phyloP scores from a whole-genome alignment of 352 stramenopile species.

The Globisporangium megalacanthum region DNA sequence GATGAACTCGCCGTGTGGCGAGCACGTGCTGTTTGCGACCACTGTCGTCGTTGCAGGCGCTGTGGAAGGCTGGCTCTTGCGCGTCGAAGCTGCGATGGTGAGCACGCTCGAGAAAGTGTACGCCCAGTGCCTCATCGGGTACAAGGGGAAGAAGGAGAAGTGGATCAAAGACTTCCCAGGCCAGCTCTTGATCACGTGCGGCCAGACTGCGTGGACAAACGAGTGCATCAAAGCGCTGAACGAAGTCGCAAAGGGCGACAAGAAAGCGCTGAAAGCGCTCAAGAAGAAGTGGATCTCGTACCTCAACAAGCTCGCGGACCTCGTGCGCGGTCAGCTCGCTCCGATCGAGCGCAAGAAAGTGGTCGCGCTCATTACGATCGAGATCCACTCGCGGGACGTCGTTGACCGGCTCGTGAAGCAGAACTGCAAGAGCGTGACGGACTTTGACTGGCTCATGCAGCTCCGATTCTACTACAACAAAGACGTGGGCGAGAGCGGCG shows the following conservation, averaged over 20 bases:
- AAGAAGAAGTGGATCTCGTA: slow-evolving; percentile 95
- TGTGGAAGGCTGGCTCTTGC: slow-evolving; percentile 88
- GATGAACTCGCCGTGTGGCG: slow-evolving; percentile 89
- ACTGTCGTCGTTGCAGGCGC: slow-evolving; percentile 88
- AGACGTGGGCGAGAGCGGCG: slow-evolving; percentile 68
- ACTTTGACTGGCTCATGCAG: slow-evolving; percentile 91
- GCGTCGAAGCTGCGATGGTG: slow-evolving; percentile 83
- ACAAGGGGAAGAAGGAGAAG: slow-evolving; percentile 93
- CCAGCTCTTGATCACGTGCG: slow-evolving; percentile 91
- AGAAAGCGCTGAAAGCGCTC: slow-evolving; percentile 87
- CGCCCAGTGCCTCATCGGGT: slow-evolving; percentile 75
- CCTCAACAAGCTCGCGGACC: slow-evolving; percentile 91
- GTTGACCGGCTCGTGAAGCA: slow-evolving; percentile 93
- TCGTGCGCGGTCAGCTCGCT: slow-evolving; percentile 88
- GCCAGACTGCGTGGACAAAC: slow-evolving; percentile 90
- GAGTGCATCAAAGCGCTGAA: slow-evolving; percentile 93
- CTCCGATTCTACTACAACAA: slow-evolving; percentile 87
- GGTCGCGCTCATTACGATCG: slow-evolving; percentile 96
- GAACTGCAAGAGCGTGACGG: slow-evolving; percentile 87
- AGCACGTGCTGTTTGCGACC: slow-evolving; percentile 77
- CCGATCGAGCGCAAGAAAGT: slow-evolving; percentile 93
- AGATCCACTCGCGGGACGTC: slow-evolving; percentile 96
- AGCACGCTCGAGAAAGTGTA: slow-evolving; percentile 84
- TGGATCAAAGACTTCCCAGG: slow-evolving; percentile 94
- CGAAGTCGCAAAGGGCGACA: slow-evolving; percentile 86